These are phyloP conservation scores for Anisodus acutangulus DNA, from an alignment of 257 asterid species.

Conservation along the genomic window DNA sequence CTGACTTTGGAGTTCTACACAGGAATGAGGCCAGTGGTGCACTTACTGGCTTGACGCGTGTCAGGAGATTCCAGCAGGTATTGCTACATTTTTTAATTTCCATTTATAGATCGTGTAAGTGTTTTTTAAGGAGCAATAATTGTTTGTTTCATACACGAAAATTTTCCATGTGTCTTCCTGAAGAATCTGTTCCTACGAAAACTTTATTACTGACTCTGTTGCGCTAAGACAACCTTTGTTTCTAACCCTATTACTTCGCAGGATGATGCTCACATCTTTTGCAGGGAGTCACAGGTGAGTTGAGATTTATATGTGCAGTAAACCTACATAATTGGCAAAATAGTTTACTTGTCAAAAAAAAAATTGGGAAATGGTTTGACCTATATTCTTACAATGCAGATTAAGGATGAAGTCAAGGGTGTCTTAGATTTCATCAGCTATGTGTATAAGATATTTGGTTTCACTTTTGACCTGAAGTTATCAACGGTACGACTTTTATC, in stretches of 20 bases:
- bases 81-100: background rate
- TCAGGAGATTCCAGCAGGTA: slow-evolving; percentile 99
- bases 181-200: background rate
- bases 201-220: background rate
- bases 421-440: slow-evolving; percentile 78
- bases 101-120: background rate
- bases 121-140: background rate
- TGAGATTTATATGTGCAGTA: slow-evolving; percentile 28
- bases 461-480: slow-evolving; percentile 84
- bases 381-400: slow-evolving; percentile 49
- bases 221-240: slow-evolving; percentile 19
- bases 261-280: slow-evolving; percentile 99
- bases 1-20: slow-evolving; percentile 97
- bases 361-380: slow-evolving; percentile 29
- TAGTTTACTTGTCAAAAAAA: too few species aligned
- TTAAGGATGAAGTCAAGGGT: slow-evolving; percentile 90
- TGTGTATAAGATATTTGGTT: slow-evolving; percentile 78
- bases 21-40: slow-evolving; percentile 99
- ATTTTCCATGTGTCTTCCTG: background rate
- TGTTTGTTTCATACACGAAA: background rate
- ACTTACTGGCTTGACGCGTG: slow-evolving; percentile 96
- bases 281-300: slow-evolving; percentile 95
- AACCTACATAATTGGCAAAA: background rate
- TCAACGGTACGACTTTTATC: slow-evolving; percentile 69
- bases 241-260: slow-evolving; percentile 49